phyloP scores from a whole-genome alignment of 345 rosid genomes.

The Ceriops decandra region DNA sequence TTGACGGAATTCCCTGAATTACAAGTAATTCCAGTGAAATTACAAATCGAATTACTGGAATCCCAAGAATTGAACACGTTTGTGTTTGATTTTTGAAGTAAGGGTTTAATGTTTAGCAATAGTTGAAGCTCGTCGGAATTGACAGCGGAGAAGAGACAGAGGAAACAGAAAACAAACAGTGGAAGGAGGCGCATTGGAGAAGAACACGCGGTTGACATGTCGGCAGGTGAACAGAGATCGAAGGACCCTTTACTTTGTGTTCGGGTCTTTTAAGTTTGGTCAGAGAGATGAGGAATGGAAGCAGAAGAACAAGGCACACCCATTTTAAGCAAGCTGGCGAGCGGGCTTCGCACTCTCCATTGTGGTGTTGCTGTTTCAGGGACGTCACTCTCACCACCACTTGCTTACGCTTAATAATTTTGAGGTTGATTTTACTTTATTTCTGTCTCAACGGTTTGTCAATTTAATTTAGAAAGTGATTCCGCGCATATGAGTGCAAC shows the following conservation, averaged over 20 bases:
- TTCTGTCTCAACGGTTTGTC: no score
- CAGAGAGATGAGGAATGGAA: background rate
- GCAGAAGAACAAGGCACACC: background rate
- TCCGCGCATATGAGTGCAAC: no score
- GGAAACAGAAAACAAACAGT: slow-evolving; percentile 23
- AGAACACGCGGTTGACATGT: slow-evolving; percentile 27
- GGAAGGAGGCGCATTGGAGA: background rate
- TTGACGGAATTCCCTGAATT: slow-evolving; percentile 37
- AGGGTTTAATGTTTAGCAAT: slow-evolving; percentile 43
- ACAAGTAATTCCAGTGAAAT: slow-evolving; percentile 66
- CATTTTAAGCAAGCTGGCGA: slow-evolving; percentile 1
- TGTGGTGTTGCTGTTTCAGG: no score
- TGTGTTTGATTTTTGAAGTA: slow-evolving; percentile 28
- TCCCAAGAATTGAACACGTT: slow-evolving; percentile 52
- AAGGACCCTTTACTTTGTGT: background rate
- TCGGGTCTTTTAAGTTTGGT: background rate
- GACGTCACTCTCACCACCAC: background rate
- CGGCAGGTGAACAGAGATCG: slow-evolving; percentile 10
- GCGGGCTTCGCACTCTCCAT: background rate
- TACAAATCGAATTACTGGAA: slow-evolving; percentile 28
- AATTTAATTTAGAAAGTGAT: no score
- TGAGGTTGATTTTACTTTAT: no score
- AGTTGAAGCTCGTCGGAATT: slow-evolving; percentile 56
- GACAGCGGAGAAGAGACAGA: slow-evolving; percentile 20
- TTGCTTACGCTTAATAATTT: background rate